A percentile compares a stretch with the other conserved stretches of the same genome.
Conservation (phyloP, 495 filamentous ascomycete genomes). For the Aspergillus wentii region DNA sequence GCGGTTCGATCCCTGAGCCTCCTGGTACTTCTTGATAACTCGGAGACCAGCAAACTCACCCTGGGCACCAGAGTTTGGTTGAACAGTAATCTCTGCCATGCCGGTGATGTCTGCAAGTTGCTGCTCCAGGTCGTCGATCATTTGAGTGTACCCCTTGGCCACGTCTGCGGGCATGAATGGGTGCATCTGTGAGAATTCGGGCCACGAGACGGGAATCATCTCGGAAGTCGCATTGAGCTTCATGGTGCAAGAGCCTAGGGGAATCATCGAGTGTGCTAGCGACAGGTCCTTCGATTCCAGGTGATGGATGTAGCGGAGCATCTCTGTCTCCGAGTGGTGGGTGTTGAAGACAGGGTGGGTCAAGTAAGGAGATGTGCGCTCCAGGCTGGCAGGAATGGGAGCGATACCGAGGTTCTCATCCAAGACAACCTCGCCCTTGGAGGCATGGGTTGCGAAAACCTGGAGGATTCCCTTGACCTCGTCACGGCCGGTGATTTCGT, state of each 20-base stretch:
- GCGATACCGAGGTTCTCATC: conserved; percentile 43
- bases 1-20: conserved; percentile 61
- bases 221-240: conserved; percentile 96
- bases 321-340: conserved; percentile 93
- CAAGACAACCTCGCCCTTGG: conserved; percentile 30
- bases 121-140: conserved; percentile 67
- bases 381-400: conserved; percentile 54
- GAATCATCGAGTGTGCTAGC: conserved; percentile 96
- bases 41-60: conserved; percentile 95
- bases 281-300: conserved; percentile 95
- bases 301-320: conserved; percentile 92
- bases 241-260: conserved; percentile 99
- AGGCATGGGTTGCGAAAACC: conserved; percentile 46
- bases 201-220: conserved; percentile 85
- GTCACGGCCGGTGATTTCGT: conserved; percentile 62
- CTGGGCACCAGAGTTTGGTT: conserved; percentile 96
- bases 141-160: conserved; percentile 60
- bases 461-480: conserved; percentile 58
- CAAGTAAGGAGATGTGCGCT: conserved; percentile 70
- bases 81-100: conserved; percentile 84
- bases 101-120: conserved; percentile 86
- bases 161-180: conserved; percentile 66
- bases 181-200: conserved; percentile 82
- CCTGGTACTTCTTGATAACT: conserved; percentile 82
- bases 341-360: conserved; percentile 96